A percentile compares a stretch with the other conserved stretches of the same genome.
Conservation (phyloP, 441 rosid species). For the Pelargonium fulgidum region DNA sequence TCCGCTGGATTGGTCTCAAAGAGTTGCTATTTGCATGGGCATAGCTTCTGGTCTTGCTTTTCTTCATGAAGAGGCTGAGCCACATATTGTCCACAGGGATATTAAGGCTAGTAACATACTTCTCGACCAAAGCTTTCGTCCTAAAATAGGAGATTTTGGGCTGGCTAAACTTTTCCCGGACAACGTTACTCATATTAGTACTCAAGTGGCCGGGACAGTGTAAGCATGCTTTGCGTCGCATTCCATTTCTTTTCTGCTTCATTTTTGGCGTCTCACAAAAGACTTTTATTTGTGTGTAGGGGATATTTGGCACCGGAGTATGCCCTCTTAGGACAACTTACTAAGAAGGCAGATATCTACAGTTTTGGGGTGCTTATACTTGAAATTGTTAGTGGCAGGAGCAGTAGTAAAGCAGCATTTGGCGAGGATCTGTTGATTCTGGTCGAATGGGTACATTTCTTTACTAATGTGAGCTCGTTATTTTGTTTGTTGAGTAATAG, state of each 20-base stretch:
- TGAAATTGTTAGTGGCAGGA: conserved; percentile 76
- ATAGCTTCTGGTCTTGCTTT: conserved; percentile 58
- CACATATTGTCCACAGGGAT: conserved; percentile 64
- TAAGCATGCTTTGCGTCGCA: conserved; percentile 27
- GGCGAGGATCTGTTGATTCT: conserved; percentile 61
- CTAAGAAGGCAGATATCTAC: conserved; percentile 86
- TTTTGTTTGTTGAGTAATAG: conserved; percentile 8
- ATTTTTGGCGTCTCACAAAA: neutral
- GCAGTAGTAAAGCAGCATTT: conserved; percentile 74
- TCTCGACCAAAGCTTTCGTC: conserved; percentile 45
- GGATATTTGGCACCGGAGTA: conserved; percentile 98
- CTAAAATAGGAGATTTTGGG: conserved; percentile 74
- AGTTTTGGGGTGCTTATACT: conserved; percentile 85
- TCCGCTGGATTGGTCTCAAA: conserved; percentile 47
- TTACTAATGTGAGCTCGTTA: neutral
- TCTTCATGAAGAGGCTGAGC: conserved; percentile 54
- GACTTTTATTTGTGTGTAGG: conserved; percentile 31
- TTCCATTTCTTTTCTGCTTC: neutral
- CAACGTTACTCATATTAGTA: conserved; percentile 63
- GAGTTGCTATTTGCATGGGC: conserved; percentile 57
- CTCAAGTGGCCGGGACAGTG: conserved; percentile 79
- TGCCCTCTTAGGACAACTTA: conserved; percentile 80
- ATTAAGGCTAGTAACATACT: conserved; percentile 71
- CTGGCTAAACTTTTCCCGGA: conserved; percentile 74
- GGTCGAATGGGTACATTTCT: conserved; percentile 79